phyloP scores from a whole-genome alignment of 192 early-diverging fungal genomes.

The Spizellomyces punctatus region DNA sequence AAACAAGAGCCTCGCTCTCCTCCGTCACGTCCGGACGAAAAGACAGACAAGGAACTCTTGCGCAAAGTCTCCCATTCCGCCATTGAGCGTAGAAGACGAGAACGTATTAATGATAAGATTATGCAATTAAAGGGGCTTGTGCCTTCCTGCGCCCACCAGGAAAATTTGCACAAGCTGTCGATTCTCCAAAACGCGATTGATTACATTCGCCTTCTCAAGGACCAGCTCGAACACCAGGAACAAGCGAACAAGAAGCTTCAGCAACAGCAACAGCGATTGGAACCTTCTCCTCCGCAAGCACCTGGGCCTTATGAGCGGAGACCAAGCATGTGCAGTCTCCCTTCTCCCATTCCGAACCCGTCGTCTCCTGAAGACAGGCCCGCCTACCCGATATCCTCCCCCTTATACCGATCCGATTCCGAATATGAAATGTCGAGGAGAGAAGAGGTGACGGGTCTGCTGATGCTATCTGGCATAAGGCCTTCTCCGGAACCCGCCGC shows the following conservation, averaged over 20 bases:
- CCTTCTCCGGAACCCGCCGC: neutral
- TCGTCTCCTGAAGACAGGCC: neutral
- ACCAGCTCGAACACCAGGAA: slow-evolving; percentile 1
- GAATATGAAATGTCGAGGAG: neutral
- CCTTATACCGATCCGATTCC: neutral
- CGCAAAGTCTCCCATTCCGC: slow-evolving; percentile 82
- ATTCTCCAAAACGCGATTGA: slow-evolving; percentile 74
- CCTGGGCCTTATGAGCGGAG: neutral
- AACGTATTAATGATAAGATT: slow-evolving; percentile 84
- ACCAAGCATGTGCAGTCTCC: neutral
- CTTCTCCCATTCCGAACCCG: neutral
- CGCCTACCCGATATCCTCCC: neutral
- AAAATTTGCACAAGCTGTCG: slow-evolving; percentile 70
- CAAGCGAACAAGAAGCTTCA: neutral
- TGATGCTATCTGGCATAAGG: neutral
- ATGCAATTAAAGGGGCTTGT: slow-evolving; percentile 73
- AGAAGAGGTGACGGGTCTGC: neutral
- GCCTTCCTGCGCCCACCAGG: slow-evolving; percentile 64
- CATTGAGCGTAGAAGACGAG: slow-evolving; percentile 81
- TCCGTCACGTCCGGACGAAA: neutral
- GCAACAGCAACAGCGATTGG: neutral
- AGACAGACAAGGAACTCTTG: slow-evolving; percentile 31
- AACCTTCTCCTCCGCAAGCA: neutral
- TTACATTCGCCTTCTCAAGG: slow-evolving; percentile 66
- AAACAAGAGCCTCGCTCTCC: slow-evolving; percentile 9